phyloP scores from a whole-genome alignment of 768 basidiomycete genomes.

The Xerocomellus dryophilus region DNA sequence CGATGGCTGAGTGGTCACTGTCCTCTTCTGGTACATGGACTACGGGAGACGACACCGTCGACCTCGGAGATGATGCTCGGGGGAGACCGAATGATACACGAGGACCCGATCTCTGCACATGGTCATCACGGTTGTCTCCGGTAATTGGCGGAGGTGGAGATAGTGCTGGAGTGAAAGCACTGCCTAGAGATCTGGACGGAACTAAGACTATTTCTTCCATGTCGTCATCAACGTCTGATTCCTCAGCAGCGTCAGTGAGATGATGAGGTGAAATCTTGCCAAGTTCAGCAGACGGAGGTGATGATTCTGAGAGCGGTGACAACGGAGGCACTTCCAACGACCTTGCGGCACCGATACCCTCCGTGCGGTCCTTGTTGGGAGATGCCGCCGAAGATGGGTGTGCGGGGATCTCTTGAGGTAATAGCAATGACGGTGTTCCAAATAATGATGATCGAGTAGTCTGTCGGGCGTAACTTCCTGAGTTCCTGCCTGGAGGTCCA shows the following conservation, averaged over 20 bases:
- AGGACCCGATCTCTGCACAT: neutral
- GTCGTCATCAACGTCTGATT: slow-evolving; percentile 33
- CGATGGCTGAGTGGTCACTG: slow-evolving; percentile 26
- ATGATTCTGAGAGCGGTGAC: neutral
- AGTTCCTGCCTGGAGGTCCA: slow-evolving; percentile 32
- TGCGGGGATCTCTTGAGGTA: slow-evolving; percentile 7
- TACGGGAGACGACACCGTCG: neutral
- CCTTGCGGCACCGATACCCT: neutral
- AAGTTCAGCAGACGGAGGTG: slow-evolving; percentile 1
- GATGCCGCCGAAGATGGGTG: neutral
- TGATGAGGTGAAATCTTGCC: neutral
- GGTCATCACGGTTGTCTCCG: slow-evolving; percentile 14
- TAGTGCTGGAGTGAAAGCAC: slow-evolving; percentile 1
- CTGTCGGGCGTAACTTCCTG: slow-evolving; percentile 12
- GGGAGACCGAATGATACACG: slow-evolving; percentile 4
- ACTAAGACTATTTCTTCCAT: slow-evolving; percentile 36
- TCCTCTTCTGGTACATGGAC: slow-evolving; percentile 12
- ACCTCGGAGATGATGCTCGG: slow-evolving; percentile 12
- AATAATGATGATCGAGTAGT: slow-evolving; percentile 31
- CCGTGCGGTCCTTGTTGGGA: neutral
- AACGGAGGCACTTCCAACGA: slow-evolving; percentile 6
- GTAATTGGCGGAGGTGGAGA: slow-evolving; percentile 15
- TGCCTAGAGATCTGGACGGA: slow-evolving; percentile 1
- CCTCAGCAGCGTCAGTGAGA: slow-evolving; percentile 2
- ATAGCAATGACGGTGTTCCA: slow-evolving; percentile 37